phyloP scores from a whole-genome alignment of 106 monocot species.

The Posidonia australis region DNA sequence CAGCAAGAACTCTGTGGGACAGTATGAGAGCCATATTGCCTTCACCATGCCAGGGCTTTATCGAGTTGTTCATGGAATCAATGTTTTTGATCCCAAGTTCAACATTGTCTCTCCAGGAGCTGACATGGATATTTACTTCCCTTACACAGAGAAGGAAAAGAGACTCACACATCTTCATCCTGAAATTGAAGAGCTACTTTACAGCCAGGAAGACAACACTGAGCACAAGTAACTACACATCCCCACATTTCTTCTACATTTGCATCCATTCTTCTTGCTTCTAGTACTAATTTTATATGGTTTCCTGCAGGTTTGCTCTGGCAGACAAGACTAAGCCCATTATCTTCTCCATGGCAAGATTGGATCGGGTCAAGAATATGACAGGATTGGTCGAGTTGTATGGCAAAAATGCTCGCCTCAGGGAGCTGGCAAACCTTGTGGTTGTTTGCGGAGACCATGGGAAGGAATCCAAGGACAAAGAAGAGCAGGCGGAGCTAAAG shows the following conservation, averaged over 20 bases:
- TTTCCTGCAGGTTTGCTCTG: conserved; percentile 29
- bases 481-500: conserved; percentile 40
- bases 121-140: conserved; percentile 24
- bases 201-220: conserved; percentile 12
- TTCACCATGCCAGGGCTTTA: conserved; percentile 29
- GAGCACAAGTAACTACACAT: conserved; percentile 16
- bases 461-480: conserved; percentile 50
- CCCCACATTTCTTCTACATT: background rate
- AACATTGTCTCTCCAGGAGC: conserved; percentile 27
- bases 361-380: conserved; percentile 53
- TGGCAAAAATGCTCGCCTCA: conserved; percentile 27
- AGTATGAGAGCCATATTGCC: conserved; percentile 22
- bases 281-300: background rate
- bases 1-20: conserved; percentile 22
- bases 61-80: conserved; percentile 22
- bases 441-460: conserved; percentile 61
- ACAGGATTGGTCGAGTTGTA: conserved; percentile 56
- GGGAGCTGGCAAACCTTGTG: conserved; percentile 53
- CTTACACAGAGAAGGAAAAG: conserved; percentile 10
- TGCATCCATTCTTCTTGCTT: background rate
- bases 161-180: conserved; percentile 14
- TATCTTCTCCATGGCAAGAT: conserved; percentile 60
- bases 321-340: conserved; percentile 49
- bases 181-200: conserved; percentile 24
- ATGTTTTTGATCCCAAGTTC: conserved; percentile 27